These are phyloP conservation scores for Polychaeton citri DNA, from an alignment of 2,329 filamentous ascomycete genomes.

Conservation along the genomic window DNA sequence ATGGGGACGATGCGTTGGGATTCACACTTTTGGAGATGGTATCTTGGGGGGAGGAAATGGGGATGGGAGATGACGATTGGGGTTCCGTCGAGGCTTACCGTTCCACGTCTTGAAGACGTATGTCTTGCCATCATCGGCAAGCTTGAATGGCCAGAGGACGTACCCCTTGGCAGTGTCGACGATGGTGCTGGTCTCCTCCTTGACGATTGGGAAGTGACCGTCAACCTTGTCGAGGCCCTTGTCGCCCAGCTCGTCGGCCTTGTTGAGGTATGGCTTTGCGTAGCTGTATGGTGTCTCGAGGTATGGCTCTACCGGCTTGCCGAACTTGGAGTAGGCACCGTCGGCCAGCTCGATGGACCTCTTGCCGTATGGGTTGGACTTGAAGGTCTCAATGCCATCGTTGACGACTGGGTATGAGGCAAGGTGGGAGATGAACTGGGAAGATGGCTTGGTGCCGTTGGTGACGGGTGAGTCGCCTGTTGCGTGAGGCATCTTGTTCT, in stretches of 20 bases:
- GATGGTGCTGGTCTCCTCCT: constrained; percentile 37
- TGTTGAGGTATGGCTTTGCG: constrained; percentile 71
- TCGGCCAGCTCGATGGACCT: constrained; percentile 66
- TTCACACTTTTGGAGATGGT: too few relatives aligned
- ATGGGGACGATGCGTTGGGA: too few relatives aligned
- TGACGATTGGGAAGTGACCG: constrained; percentile 44
- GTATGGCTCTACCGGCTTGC: constrained; percentile 66
- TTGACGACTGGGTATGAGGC: constrained; percentile 71
- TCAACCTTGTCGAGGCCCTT: constrained; percentile 32
- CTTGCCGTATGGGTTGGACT: constrained; percentile 69
- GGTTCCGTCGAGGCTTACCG: constrained; percentile 15
- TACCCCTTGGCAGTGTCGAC: constrained; percentile 49
- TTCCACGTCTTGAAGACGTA: constrained; percentile 21
- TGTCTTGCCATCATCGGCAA: constrained; percentile 8
- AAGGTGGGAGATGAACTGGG: constrained; percentile 48
- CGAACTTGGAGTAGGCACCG: constrained; percentile 61
- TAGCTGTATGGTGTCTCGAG: constrained; percentile 68
- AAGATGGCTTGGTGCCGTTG: constrained; percentile 37
- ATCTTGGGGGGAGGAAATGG: too few relatives aligned
- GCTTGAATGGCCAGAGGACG: constrained; percentile 39
- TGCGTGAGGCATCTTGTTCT: constrained; percentile 34
- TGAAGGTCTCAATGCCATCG: constrained; percentile 66
- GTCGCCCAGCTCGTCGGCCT: constrained; percentile 59
- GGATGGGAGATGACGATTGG: too few relatives aligned
- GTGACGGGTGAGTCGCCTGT: constrained; percentile 25